phyloP scores from a whole-genome alignment of 208 protist genomes.

The Naegleria lovaniensis region DNA sequence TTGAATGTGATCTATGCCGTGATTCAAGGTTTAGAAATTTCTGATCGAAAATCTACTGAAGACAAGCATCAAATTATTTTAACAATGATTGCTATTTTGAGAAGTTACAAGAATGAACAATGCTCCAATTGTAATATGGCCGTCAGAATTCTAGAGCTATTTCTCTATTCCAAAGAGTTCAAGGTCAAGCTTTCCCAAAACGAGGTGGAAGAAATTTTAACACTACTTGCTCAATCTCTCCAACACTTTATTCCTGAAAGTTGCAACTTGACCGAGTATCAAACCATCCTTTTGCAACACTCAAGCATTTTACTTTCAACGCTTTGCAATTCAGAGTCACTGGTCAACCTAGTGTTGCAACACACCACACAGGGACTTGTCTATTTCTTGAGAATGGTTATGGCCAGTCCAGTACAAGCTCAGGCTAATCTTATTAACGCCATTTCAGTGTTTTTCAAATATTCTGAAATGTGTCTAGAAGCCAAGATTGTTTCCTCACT shows the following conservation, averaged over 20 bases:
- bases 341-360: not conserved
- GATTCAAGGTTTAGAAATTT: no score
- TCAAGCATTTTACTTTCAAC: not conserved
- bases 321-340: not conserved
- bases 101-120: no score
- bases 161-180: no score
- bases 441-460: not conserved
- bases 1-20: no score
- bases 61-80: no score
- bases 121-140: no score
- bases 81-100: no score
- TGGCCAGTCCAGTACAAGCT: not conserved
- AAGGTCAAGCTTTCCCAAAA: not conserved
- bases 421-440: not conserved
- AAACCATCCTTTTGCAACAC: not conserved
- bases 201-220: not conserved
- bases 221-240: not conserved
- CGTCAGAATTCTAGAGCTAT: no score
- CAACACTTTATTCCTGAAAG: not conserved
- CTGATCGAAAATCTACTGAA: no score
- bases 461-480: not conserved
- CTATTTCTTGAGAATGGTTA: not conserved
- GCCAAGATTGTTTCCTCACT: not conserved
- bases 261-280: not conserved
- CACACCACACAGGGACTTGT: not conserved